Evolutionary conservation across 805 yeast genomes (phyloP).

Genomic region (Schwanniomyces vanrijiae): DNA sequence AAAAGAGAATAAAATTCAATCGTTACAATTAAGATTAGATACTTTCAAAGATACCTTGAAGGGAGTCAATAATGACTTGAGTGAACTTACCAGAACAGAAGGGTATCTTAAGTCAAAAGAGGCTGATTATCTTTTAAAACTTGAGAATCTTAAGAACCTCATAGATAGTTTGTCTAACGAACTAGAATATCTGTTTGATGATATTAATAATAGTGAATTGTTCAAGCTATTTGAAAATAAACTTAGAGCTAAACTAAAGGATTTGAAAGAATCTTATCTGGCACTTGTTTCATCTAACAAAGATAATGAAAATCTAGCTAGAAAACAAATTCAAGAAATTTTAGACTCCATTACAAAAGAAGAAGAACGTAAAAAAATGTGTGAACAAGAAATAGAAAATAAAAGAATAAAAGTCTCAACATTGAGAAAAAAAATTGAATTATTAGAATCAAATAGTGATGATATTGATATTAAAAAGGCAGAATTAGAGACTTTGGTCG

Average conservation of each 20-base stretch:
- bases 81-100: slow-evolving; percentile 43
- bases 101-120: slow-evolving; percentile 56
- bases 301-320: slow-evolving; percentile 7
- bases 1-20: slow-evolving; percentile 14
- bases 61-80: slow-evolving; percentile 5
- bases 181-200: slow-evolving; percentile 1
- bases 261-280: slow-evolving; percentile 2
- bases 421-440: slow-evolving; percentile 38
- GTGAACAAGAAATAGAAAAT: slow-evolving; percentile 38
- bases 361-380: slow-evolving; percentile 42
- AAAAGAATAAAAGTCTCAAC: slow-evolving; percentile 33
- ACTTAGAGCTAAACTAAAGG: slow-evolving; percentile 5
- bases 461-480: slow-evolving; percentile 47
- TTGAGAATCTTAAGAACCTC: slow-evolving; percentile 18
- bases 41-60: slow-evolving; percentile 13
- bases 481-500: slow-evolving; percentile 38
- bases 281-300: slow-evolving; percentile 8
- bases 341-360: slow-evolving; percentile 35
- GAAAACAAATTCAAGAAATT: slow-evolving; percentile 14
- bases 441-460: slow-evolving; percentile 42
- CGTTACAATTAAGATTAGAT: slow-evolving; percentile 13
- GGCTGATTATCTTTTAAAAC: slow-evolving; percentile 22
- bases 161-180: not conserved
- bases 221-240: slow-evolving; percentile 1
- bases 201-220: not conserved